Percentiles rank a stretch among this genome's conserved stretches.
Evolutionary conservation across 2,329 filamentous ascomycete genomes (phyloP).

Genomic region (Westerdykella ornata): DNA sequence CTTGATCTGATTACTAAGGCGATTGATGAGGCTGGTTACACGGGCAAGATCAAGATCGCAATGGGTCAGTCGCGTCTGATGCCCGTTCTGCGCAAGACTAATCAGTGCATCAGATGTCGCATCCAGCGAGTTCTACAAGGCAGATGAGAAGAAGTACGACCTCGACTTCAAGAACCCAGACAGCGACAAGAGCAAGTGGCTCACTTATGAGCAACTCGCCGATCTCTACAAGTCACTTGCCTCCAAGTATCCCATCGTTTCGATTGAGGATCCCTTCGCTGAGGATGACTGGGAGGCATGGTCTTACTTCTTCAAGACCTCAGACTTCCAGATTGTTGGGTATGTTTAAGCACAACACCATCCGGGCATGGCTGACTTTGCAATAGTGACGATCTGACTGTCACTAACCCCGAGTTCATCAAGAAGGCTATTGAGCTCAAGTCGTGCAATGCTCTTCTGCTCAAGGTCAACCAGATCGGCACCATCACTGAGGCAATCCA

Average conservation of each 20-base stretch:
- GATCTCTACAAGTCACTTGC: conserved; percentile 79
- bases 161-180: conserved; percentile 99
- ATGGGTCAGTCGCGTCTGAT: conserved; percentile 47
- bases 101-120: conserved; percentile 63
- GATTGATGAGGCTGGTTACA: conserved; percentile 93
- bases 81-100: background rate
- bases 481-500: conserved; percentile 98
- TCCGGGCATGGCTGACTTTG: conserved; percentile 3
- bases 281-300: conserved; percentile 99
- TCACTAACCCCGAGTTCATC: conserved; percentile 98
- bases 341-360: conserved; percentile 22
- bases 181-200: conserved; percentile 91
- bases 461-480: conserved; percentile 99
- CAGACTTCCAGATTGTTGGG: conserved; percentile 94
- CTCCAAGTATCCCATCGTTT: conserved; percentile 97
- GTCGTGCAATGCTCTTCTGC: conserved; percentile 93
- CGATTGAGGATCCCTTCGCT: conserved; percentile 97
- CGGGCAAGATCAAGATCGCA: conserved; percentile 92
- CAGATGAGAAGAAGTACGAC: conserved; percentile 96
- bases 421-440: conserved; percentile 99
- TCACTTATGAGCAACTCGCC: conserved; percentile 96
- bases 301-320: conserved; percentile 99
- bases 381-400: conserved; percentile 81
- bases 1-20: conserved; percentile 91
- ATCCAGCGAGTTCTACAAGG: conserved; percentile 98